A percentile compares a stretch with the other conserved stretches of the same genome.
phyloP scores from a whole-genome alignment of 331 rosid genomes.

The Quercus phellos region DNA sequence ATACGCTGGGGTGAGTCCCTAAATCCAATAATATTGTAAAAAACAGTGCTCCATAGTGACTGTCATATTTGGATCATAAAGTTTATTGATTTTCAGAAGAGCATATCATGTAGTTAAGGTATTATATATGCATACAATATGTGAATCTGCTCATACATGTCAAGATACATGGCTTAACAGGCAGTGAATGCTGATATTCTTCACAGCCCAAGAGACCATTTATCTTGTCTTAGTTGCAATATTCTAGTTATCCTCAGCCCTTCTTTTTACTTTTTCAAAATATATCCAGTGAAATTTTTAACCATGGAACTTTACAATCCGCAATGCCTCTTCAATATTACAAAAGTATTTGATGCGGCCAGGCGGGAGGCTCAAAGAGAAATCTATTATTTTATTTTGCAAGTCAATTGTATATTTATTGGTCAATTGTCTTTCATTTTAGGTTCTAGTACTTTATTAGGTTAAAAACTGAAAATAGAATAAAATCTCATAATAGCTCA shows the following conservation, averaged over 20 bases:
- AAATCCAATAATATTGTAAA: neutral
- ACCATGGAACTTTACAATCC: neutral
- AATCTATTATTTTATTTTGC: too few relatives aligned
- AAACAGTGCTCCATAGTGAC: neutral
- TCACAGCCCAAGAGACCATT: neutral
- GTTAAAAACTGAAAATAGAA: too few relatives aligned
- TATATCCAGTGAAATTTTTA: neutral
- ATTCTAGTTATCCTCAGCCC: neutral
- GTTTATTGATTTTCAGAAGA: neutral
- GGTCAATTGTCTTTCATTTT: too few relatives aligned
- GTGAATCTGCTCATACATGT: neutral
- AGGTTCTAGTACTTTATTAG: too few relatives aligned
- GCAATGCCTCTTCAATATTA: neutral
- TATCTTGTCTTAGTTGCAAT: neutral
- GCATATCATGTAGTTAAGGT: neutral
- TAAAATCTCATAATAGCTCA: too few relatives aligned
- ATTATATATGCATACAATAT: neutral
- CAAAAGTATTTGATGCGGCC: too few relatives aligned
- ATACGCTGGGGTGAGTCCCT: constrained; percentile 43
- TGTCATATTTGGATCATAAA: neutral
- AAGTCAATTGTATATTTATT: too few relatives aligned
- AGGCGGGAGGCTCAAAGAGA: too few relatives aligned
- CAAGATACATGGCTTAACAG: neutral
- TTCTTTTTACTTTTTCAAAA: neutral
- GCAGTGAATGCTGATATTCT: neutral